phyloP scores from a whole-genome alignment of 805 yeast genomes.

The Ogataea philodendri region DNA sequence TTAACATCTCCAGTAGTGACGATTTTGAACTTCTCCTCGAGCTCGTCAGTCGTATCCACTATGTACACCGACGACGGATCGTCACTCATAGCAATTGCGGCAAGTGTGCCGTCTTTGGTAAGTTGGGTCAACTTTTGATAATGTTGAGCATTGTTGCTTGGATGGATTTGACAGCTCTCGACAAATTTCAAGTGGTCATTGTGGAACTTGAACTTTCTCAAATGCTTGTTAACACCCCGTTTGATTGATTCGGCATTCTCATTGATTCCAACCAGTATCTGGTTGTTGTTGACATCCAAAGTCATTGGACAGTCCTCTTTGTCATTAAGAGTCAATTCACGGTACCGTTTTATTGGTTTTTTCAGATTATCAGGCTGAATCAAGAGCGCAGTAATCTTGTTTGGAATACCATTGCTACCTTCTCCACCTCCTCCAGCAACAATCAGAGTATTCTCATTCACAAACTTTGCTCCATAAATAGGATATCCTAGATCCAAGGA shows the following conservation, averaged over 20 bases:
- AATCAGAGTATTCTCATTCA: conserved; percentile 56
- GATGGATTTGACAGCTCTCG: conserved; percentile 56
- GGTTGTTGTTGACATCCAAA: conserved; percentile 53
- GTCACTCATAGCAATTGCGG: conserved; percentile 67
- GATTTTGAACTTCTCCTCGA: conserved; percentile 53
- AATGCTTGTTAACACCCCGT: conserved; percentile 63
- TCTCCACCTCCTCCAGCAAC: conserved; percentile 97
- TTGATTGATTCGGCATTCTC: conserved; percentile 59
- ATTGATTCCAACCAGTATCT: conserved; percentile 74
- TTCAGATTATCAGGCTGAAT: conserved; percentile 52
- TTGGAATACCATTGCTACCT: conserved; percentile 84
- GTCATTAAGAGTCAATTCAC: conserved; percentile 52
- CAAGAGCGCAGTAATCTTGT: conserved; percentile 67
- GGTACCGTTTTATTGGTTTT: conserved; percentile 50
- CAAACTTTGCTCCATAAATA: conserved; percentile 72
- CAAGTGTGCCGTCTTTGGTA: conserved; percentile 57
- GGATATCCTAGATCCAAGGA: conserved; percentile 60
- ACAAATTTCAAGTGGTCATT: conserved; percentile 61
- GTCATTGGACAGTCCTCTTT: conserved; percentile 90
- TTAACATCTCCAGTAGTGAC: conserved; percentile 53
- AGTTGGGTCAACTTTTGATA: conserved; percentile 64
- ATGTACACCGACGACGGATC: conserved; percentile 63
- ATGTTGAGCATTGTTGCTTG: conserved; percentile 48
- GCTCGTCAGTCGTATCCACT: conserved; percentile 49
- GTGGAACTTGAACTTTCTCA: conserved; percentile 61